phyloP scores from a whole-genome alignment of 2,329 filamentous ascomycete species.

The Xylaria sp. region DNA sequence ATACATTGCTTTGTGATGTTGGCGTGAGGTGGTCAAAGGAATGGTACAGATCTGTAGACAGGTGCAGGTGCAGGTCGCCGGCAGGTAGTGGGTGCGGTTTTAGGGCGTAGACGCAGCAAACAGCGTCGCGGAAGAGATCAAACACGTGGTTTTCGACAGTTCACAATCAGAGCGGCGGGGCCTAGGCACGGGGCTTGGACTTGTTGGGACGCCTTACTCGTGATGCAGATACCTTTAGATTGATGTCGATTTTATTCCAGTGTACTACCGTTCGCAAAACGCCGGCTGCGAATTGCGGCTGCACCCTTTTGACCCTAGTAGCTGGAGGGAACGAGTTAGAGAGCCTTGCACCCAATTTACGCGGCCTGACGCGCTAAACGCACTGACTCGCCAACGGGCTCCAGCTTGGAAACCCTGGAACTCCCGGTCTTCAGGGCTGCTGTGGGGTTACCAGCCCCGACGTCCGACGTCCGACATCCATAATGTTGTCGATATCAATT shows the following conservation, averaged over 20 bases:
- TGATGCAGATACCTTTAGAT: neutral
- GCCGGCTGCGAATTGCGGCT: neutral
- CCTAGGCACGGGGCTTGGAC: neutral
- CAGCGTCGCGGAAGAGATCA: too few relatives aligned
- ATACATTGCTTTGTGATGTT: conserved; percentile 21
- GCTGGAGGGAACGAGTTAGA: too few relatives aligned
- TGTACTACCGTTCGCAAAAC: neutral
- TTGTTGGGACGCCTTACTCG: neutral
- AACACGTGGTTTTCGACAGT: neutral
- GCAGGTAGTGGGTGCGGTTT: neutral
- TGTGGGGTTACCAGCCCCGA: too few relatives aligned
- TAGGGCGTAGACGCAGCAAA: neutral
- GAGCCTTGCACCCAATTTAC: conserved; percentile 4
- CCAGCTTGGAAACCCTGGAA: too few relatives aligned
- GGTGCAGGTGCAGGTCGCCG: conserved; percentile 5
- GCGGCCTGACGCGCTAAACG: conserved; percentile 7
- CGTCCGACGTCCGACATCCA: too few relatives aligned
- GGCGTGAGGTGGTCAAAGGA: conserved; percentile 3
- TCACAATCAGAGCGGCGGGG: neutral
- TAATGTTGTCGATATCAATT: too few relatives aligned
- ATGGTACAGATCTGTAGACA: neutral
- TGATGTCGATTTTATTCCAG: neutral
- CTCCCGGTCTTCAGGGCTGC: too few relatives aligned
- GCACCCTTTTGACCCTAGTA: too few relatives aligned
- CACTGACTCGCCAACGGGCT: neutral